These are phyloP conservation scores for Paramecium primaurelia DNA, from an alignment of 73 alveolate species.

Conservation along the genomic window DNA sequence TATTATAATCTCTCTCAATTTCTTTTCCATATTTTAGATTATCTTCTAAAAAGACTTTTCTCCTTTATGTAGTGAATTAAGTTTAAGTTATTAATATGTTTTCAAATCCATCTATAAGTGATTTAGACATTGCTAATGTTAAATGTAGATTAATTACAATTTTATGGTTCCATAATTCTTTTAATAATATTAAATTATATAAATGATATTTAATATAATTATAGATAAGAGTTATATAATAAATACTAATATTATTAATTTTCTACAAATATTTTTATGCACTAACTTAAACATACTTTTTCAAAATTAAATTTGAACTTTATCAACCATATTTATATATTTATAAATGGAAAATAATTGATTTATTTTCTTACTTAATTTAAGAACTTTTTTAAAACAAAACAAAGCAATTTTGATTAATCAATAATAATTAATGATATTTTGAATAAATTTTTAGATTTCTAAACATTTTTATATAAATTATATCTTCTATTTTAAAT, in stretches of 20 bases:
- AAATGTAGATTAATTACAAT: background rate
- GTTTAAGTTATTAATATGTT: background rate
- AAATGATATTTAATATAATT: background rate
- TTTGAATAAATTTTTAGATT: background rate
- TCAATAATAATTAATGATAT: background rate
- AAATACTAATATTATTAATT: too few relatives aligned
- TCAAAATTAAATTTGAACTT: too few relatives aligned
- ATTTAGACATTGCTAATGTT: background rate
- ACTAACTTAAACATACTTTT: too few relatives aligned
- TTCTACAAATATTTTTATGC: background rate
- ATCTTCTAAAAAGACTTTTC: constrained; percentile 24
- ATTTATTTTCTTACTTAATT: background rate
- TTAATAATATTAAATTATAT: background rate
- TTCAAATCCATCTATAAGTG: background rate
- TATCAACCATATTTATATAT: too few relatives aligned
- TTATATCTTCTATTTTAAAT: background rate
- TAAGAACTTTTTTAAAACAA: background rate
- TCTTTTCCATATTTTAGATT: constrained; percentile 11
- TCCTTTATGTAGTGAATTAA: background rate
- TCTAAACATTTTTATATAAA: background rate
- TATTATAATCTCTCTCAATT: constrained; percentile 41
- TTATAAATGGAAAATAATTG: background rate
- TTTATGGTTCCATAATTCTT: background rate
- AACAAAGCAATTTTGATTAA: background rate
- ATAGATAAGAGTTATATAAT: background rate